A percentile compares a stretch with the other conserved stretches of the same genome.
These are phyloP conservation scores for Capsella rubella DNA, from an alignment of 441 rosid genomes.

Conservation along the genomic window DNA sequence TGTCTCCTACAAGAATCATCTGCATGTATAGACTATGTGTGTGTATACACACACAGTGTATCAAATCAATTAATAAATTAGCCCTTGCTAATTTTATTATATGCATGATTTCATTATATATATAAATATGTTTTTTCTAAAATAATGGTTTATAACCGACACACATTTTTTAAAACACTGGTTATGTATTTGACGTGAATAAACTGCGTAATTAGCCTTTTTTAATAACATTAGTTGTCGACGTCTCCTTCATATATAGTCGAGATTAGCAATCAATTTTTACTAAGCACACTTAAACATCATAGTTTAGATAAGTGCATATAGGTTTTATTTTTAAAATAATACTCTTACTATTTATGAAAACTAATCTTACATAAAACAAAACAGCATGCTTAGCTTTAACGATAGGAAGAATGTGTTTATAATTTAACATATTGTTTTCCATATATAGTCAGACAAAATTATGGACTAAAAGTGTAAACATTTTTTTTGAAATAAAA, in stretches of 20 bases:
- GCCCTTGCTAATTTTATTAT: background rate
- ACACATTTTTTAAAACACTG: background rate
- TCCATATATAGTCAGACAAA: background rate
- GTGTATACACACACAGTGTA: background rate
- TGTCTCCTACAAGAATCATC: slow-evolving; percentile 33
- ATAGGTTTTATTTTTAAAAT: background rate
- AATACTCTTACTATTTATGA: too few species aligned
- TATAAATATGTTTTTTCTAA: background rate
- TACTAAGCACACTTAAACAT: background rate
- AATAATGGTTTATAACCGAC: slow-evolving; percentile 2
- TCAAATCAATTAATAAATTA: slow-evolving; percentile 1
- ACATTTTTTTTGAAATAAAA: background rate
- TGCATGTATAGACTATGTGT: slow-evolving; percentile 23
- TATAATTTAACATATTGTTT: background rate
- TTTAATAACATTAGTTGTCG: too few species aligned
- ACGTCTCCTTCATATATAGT: background rate
- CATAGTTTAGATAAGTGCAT: background rate
- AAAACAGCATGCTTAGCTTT: background rate
- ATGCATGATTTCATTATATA: background rate
- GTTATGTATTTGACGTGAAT: too few species aligned
- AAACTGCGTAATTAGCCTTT: too few species aligned
- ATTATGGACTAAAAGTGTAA: background rate
- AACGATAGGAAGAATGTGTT: background rate
- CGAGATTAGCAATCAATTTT: slow-evolving; percentile 1
- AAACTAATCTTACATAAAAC: background rate